Evolutionary conservation across 2,329 filamentous ascomycete species (phyloP), one percentile per base, ranked within the genome.

Genomic region (Claviceps sp.): DNA sequence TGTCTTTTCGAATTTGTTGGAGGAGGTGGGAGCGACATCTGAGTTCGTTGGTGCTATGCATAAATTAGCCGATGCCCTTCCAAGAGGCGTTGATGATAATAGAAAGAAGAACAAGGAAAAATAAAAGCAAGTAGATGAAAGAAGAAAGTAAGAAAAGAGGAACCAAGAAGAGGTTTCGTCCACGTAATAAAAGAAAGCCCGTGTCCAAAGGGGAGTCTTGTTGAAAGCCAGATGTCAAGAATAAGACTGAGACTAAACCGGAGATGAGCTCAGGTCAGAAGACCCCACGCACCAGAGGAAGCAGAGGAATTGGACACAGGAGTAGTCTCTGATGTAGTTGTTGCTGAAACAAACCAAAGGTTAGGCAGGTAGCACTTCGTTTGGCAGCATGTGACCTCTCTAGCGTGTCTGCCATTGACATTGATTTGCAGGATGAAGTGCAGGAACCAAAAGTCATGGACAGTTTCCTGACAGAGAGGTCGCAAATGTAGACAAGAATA

Each of bases 1-100:
- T 5, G 65, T 64, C 14, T 58, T 54, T 36, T 61, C 57, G 14
- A 57, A 56, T 5, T 59, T 59, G 20, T 58, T 57, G 17, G 58
- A 50, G 5, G 56, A 48, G 6, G 56, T 51, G 5, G 58, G 45
- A 17, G 40, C 40, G 6, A 22, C 14, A 22, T 47, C 51, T n/a
- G 22, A 43, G 13, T 48, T 44, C 1, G 49, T 53, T 3, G 39
- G 5, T 40, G 11, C 11, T 48, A 49, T 49, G 22, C 8, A 36
- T 7, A 55, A 47, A 60, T 59, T 50, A 56, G 62, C 56, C 47
- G 44, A 17, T 37, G 4, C 29, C 37, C 14, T 36, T 34, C 6
- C 2, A 14, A 42, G 3, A n/a, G 38, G 1, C 6, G 7, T 17
- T 3, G 6, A 43, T 8, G 23, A 43, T 22, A 23, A 16, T 3